Base-by-base conservation (phyloP, 768 basidiomycete species). In the Boletus subparvulus region DNA sequence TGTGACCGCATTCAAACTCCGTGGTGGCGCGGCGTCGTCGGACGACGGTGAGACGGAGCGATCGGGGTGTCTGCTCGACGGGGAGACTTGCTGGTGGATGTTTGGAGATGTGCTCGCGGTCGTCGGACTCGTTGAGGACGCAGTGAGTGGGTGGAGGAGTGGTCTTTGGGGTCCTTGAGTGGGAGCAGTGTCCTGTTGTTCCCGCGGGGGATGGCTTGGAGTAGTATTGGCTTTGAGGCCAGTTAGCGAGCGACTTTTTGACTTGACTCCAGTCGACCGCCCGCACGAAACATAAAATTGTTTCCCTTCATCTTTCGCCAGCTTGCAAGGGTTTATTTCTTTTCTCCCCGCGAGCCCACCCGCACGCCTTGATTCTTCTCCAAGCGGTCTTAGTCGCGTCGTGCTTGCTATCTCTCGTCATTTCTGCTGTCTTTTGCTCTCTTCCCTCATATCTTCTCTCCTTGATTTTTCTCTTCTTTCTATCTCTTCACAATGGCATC, bases 401-500 rank as follows among this genome's bases (percentile, higher is more conserved):
- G 59, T 67, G 39, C 62, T 69, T 67, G 68, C 70, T 70, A 73
- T 72, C 70, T 73, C 60, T 70, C 56, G 53, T 56, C 68, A 73
- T 66, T 69, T 74, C 70, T 66, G 68, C 63, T 67, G 61, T 69
- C 61, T 60, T 70, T 68, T 66, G 55, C 56, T 60, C 55, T 62
- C 62, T 62, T 56, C 19, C 19, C 58, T 66, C 64, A 52, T 49
- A 54, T 64, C 60, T 58, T 63, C 58, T 66, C 55, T 71, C 69
- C 40, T 71, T 72, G 64, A 64, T 66, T 71, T 65, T 58, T 64
- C 63, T 58, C 54, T 44, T 58, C 59, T 54, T 58, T 59, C 51
- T 54, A 46, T 54, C 42, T 64, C 60, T 61, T 61, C 56, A 51
- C 63, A 60, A 90, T 90, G 87, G 83, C 86, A 66, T 78, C 85